A percentile compares a stretch with the other conserved stretches of the same genome.
These are phyloP conservation scores for Cladobotryum mycophilum DNA, from an alignment of 2,329 filamentous ascomycete genomes.

Conservation along the genomic window DNA sequence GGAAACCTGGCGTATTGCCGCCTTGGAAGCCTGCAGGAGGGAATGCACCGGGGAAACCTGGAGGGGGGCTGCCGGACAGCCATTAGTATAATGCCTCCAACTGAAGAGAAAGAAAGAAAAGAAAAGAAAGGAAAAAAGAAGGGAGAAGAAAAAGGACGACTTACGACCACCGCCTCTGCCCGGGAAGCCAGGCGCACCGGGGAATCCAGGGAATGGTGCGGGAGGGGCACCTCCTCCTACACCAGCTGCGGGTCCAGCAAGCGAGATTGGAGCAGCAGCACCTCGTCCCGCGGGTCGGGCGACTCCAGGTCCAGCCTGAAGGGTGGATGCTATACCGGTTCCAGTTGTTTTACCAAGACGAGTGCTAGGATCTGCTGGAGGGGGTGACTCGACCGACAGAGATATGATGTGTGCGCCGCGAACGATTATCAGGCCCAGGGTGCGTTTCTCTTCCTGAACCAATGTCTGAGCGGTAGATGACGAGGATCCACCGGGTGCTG, in stretches of 20 bases:
- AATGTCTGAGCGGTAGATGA: constrained; percentile 56
- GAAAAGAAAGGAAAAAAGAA: too few species aligned
- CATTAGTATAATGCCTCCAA: not conserved
- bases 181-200: constrained; percentile 41
- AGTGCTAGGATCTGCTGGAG: constrained; percentile 86
- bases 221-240: constrained; percentile 69
- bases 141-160: constrained; percentile 24
- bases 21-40: constrained; percentile 39
- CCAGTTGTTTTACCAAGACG: constrained; percentile 73
- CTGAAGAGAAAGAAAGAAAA: too few species aligned
- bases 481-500: constrained; percentile 57
- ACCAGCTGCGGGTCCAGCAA: constrained; percentile 81
- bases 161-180: constrained; percentile 50
- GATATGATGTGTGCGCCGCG: constrained; percentile 93
- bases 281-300: constrained; percentile 87
- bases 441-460: constrained; percentile 94
- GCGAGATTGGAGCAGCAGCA: constrained; percentile 58
- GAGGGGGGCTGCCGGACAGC: constrained; percentile 37
- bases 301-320: constrained; percentile 81
- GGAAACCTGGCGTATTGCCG: constrained; percentile 27
- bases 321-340: constrained; percentile 60
- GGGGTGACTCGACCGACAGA: constrained; percentile 89
- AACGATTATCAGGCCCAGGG: constrained; percentile 89
- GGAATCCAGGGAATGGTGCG: constrained; percentile 45
- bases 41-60: constrained; percentile 45